Conservation (phyloP, 2,329 filamentous ascomycete genomes). For the Massarina eburnea region DNA sequence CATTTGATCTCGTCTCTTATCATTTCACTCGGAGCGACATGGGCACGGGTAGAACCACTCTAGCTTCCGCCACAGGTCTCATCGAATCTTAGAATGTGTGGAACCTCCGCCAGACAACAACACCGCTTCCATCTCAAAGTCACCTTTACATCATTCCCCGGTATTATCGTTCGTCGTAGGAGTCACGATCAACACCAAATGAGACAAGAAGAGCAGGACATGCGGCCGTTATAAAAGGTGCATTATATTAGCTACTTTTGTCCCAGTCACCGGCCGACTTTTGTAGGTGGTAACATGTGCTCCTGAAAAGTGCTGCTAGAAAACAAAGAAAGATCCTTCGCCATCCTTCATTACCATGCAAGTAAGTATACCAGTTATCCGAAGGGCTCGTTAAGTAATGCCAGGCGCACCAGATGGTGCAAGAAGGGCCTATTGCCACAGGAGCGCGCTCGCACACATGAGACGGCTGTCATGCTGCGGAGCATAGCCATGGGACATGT, state of each 20-base stretch:
- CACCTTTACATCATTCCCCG: too few species aligned
- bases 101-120: too few species aligned
- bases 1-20: too few species aligned
- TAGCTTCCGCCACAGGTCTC: too few species aligned
- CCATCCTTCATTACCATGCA: constrained; percentile 14
- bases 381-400: constrained; percentile 14
- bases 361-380: constrained; percentile 22
- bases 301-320: constrained; percentile 29
- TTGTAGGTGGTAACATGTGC: constrained; percentile 33
- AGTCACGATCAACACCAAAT: constrained; percentile 1
- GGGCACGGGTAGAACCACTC: too few species aligned
- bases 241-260: constrained; percentile 29
- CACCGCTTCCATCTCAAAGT: too few species aligned
- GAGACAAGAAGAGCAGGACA: constrained; percentile 1
- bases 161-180: too few species aligned
- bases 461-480: constrained; percentile 7
- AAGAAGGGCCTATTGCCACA: constrained; percentile 19
- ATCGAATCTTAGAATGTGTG: too few species aligned
- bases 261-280: constrained; percentile 17
- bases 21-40: too few species aligned
- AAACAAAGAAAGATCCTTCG: constrained; percentile 24
- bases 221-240: constrained; percentile 20
- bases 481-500: constrained; percentile 2
- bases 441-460: constrained; percentile 11
- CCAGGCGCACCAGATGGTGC: constrained; percentile 19